These are phyloP conservation scores for Catunica adiposa DNA, from an alignment of 2,329 filamentous ascomycete species.

Conservation along the genomic window DNA sequence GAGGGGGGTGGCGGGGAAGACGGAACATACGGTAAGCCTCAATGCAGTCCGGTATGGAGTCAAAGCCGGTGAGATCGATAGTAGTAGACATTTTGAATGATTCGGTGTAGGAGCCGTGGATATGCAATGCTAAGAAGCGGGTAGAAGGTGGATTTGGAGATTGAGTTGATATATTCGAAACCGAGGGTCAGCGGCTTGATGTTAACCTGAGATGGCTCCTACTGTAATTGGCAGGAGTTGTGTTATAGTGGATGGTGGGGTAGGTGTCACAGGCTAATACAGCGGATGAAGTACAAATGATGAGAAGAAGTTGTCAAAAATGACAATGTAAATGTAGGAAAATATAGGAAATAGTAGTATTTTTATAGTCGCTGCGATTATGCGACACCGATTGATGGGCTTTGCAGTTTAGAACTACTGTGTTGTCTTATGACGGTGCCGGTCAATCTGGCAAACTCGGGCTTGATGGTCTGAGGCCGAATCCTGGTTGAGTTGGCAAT, in stretches of 20 bases:
- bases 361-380: not conserved
- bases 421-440: too few relatives aligned
- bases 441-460: not conserved
- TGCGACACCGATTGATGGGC: not conserved
- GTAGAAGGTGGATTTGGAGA: not conserved
- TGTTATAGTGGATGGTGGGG: not conserved
- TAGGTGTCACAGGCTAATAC: not conserved
- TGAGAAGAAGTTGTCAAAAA: not conserved
- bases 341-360: not conserved
- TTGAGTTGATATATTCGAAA: not conserved
- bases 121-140: not conserved
- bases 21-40: constrained; percentile 42
- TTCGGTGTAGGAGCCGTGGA: not conserved
- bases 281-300: not conserved
- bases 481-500: not conserved
- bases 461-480: not conserved
- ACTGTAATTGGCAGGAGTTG: not conserved
- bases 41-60: constrained; percentile 48
- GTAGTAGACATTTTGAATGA: constrained; percentile 30
- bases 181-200: not conserved
- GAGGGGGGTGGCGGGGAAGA: not conserved
- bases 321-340: not conserved
- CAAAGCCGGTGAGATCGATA: constrained; percentile 39
- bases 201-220: not conserved
- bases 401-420: not conserved